Evolutionary conservation across 352 stramenopile genomes (phyloP), one percentile per base, ranked within the genome.

Genomic region (Phytophthora ohioensis): DNA sequence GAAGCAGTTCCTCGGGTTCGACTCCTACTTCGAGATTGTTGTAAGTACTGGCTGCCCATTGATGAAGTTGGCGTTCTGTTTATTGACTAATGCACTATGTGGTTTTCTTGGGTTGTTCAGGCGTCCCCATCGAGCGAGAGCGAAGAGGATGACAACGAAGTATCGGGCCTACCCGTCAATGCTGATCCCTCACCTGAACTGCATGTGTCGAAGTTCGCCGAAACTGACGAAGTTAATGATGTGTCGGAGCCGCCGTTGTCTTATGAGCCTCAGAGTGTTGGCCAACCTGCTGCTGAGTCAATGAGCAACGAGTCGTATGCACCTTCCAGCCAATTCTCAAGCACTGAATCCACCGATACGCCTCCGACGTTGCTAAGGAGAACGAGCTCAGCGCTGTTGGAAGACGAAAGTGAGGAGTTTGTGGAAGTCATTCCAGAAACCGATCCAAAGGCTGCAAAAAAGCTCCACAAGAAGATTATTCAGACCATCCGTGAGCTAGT

Each of bases 391-490:
- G 15, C 66, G 41, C 36, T 45, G 3, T 51, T 71, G 27, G 83
- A 91, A 21, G 80, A 90, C 17, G 76, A 87, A n/a, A 72, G 73
- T 38, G 80, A 88, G 4, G 84, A 91, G 42, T 78, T 82, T 64
- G 64, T 89, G 15, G 68, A 87, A 36, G 73, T 92, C 30, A 49
- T 81, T 1, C 81, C 81, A 2, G 82, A 89, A 58, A 80, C 67
- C 0, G 81, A 94, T 45, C 71, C 85, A 8, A 82, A 76, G 21
- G 80, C 71, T n/a, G 81, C 84, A 5, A 92, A 92, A 66, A 84
- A 78, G 38, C 75, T 94, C 4, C 87, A 94, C 69, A 93, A 92
- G 53, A 80, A 83, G 34, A 85, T 94, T 30, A 67, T 94, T 21
- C 72, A 87, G 41, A 88, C 67, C 5, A 82, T 94, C 21, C 73